Base-by-base conservation (phyloP, 2,329 filamentous ascomycete genomes). In the Fusarium udum region DNA sequence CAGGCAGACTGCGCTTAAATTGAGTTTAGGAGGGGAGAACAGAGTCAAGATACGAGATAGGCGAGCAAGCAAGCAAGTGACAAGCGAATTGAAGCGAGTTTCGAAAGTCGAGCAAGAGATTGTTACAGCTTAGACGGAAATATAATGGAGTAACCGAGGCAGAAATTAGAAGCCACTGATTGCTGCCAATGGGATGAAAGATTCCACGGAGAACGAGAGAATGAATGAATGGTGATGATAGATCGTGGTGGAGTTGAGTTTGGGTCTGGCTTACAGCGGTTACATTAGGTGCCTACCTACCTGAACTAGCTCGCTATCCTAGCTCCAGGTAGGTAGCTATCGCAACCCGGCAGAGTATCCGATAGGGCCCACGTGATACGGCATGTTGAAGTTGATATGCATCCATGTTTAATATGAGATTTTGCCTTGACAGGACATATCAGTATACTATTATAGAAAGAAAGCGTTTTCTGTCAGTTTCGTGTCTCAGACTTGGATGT, bases 321-420 rank as follows among this genome's bases (percentile, higher is more conserved):
- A 42, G 48, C 48, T 57, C 36, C 16, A 57, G 48, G 48, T 28
- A 28, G 26, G 26, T 61, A 61, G 37, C 37, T 61, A 67, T 51
- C 49, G 37, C 26, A 58, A 28, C 56, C 61, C 32, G 66, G 61
- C 24, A 68, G 11, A 53, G 53, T 34, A 51, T 57, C 58, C 66
- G 76, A 77, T 78, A 78, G 70, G 51, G 74, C 68, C 61, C 52
- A 78, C 77, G 77, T 78, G 76, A 78, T 75, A 69, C 52, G 31
- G 53, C 40, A 26, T 56, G 39, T 9, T 52, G 16, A 24, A 49
- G n/a, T 6, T 15, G 34, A 31, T 10, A 15, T n/a, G 15, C 20
- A n/a, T 24, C n/a, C n/a, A 37, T 20, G 4, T 52, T 31, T 24
- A 28, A 22, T 26, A 22, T 3, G 28, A 5, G 37, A 24, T 4